Percentiles rank a stretch among this genome's conserved stretches.
Conservation (phyloP, 345 rosid genomes). For the Melaleuca alternifolia region DNA sequence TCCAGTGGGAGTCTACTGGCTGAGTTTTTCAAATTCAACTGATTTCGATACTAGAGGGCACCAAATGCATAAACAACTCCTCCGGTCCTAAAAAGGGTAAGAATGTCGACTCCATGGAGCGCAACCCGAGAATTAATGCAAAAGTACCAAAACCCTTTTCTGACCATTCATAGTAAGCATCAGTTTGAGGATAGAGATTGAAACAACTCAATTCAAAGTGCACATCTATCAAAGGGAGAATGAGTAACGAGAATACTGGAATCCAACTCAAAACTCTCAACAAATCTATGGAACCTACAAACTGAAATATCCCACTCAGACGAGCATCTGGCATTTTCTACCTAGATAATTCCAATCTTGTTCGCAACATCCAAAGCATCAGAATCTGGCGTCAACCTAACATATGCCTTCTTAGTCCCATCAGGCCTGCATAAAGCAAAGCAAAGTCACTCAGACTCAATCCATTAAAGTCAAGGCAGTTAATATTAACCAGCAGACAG, state of each 20-base stretch:
- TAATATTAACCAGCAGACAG: neutral
- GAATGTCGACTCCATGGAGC: neutral
- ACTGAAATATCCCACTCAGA: neutral
- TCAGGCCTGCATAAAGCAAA: slow-evolving; percentile 51
- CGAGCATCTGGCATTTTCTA: neutral
- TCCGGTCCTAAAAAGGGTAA: neutral
- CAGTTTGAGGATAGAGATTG: neutral
- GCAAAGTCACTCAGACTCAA: neutral
- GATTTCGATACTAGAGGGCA: neutral
- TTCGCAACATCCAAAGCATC: slow-evolving; percentile 86
- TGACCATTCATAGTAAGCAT: neutral
- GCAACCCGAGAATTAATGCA: neutral
- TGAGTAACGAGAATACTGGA: neutral
- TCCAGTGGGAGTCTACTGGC: neutral
- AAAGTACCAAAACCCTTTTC: neutral
- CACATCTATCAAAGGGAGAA: neutral
- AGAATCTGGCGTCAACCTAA: slow-evolving; percentile 84
- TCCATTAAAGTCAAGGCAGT: neutral
- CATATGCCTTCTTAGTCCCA: slow-evolving; percentile 94
- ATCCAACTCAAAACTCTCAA: neutral
- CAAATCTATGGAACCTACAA: neutral
- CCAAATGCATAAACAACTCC: neutral
- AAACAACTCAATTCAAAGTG: neutral
- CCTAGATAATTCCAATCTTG: slow-evolving; percentile 74
- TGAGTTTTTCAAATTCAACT: neutral